A percentile compares a stretch with the other conserved stretches of the same genome.
These are phyloP conservation scores for Backusella westeae DNA, from an alignment of 192 early-diverging fungal species.

Conservation along the genomic window DNA sequence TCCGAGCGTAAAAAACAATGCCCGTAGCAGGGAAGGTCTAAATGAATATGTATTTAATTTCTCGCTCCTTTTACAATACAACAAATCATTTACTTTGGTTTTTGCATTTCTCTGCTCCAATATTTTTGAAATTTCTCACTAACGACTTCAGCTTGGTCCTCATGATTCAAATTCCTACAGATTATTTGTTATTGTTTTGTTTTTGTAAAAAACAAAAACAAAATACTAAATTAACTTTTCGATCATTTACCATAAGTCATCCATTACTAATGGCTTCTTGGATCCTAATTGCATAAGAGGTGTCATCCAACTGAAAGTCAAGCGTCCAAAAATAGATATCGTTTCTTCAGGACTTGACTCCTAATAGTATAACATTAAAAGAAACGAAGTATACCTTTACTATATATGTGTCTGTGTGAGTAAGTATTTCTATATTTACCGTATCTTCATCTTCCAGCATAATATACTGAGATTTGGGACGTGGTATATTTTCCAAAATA, in stretches of 20 bases:
- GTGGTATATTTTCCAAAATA: constrained; percentile 41
- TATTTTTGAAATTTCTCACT: constrained; percentile 56
- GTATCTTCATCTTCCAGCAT: constrained; percentile 34
- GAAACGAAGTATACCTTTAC: background rate
- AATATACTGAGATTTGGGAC: constrained; percentile 33
- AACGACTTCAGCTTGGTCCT: constrained; percentile 59
- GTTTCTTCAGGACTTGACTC: constrained; percentile 67
- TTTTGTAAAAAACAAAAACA: background rate
- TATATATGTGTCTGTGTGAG: too few relatives aligned
- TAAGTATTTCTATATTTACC: constrained; percentile 16
- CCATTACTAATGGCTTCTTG: constrained; percentile 65
- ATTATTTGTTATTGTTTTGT: background rate
- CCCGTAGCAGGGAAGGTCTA: constrained; percentile 71
- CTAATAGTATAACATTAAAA: constrained; percentile 5
- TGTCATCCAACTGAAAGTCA: constrained; percentile 92
- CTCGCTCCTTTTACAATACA: background rate
- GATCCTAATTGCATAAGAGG: constrained; percentile 79
- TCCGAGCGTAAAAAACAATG: constrained; percentile 57
- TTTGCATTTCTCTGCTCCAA: constrained; percentile 69
- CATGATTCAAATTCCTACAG: constrained; percentile 48
- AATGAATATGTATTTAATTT: background rate
- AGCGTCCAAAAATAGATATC: constrained; percentile 79
- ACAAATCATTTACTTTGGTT: constrained; percentile 32
- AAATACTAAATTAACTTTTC: background rate
- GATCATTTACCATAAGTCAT: constrained; percentile 61